A percentile compares a stretch with the other conserved stretches of the same genome.
Evolutionary conservation across 2,329 filamentous ascomycete genomes (phyloP).

Genomic region (Coniosporium tulheliwenetii): DNA sequence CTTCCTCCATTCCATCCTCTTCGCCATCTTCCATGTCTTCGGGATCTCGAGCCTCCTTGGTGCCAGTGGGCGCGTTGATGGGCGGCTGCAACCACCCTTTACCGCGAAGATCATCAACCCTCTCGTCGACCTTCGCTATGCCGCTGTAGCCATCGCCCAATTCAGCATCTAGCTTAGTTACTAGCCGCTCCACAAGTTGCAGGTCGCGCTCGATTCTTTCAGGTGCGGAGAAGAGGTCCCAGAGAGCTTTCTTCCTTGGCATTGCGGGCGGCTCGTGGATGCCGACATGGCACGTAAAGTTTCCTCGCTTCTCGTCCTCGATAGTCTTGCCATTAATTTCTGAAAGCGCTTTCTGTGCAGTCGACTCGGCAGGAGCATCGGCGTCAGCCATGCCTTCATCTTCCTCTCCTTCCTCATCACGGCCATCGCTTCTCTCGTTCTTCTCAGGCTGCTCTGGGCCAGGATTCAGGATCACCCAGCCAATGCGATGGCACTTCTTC

Average conservation of each 20-base stretch:
- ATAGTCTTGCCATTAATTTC: constrained; percentile 98
- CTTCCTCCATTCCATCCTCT: constrained; percentile 59
- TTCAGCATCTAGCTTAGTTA: constrained; percentile 72
- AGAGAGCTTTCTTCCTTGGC: constrained; percentile 85
- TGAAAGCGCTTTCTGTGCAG: constrained; percentile 75
- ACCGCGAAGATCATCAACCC: constrained; percentile 64
- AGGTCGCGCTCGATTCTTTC: constrained; percentile 89
- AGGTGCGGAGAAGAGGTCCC: constrained; percentile 90
- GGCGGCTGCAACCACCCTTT: constrained; percentile 63
- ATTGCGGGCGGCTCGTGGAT: constrained; percentile 80
- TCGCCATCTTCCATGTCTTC: constrained; percentile 47
- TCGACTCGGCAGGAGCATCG: constrained; percentile 24
- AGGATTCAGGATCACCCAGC: constrained; percentile 93
- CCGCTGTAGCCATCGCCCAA: constrained; percentile 66
- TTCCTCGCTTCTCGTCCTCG: constrained; percentile 80
- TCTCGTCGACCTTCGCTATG: constrained; percentile 66
- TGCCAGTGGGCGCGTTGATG: constrained; percentile 32
- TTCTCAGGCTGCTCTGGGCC: constrained; percentile 49
- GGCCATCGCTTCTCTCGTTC: constrained; percentile 56
- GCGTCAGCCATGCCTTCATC: constrained; percentile 23
- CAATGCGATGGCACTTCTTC: constrained; percentile 94
- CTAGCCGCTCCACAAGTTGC: constrained; percentile 63
- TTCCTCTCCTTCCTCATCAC: constrained; percentile 48
- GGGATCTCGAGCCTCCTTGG: constrained; percentile 44
- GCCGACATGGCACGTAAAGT: constrained; percentile 95